These are phyloP conservation scores for Clathrospora elynae DNA, from an alignment of 2,329 filamentous ascomycete species.

Conservation along the genomic window DNA sequence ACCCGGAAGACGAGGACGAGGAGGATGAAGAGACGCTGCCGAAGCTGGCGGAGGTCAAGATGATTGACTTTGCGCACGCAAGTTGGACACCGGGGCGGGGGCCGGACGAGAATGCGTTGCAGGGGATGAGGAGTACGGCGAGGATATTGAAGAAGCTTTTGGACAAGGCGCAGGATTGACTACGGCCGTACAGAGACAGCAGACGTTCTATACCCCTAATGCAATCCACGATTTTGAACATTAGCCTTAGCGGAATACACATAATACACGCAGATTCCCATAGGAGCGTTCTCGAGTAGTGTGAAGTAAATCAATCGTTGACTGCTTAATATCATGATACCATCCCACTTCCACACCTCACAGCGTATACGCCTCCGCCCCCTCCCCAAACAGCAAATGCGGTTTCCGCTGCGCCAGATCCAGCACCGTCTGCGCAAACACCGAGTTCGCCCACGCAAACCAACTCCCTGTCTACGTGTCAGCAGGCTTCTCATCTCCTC, in stretches of 20 bases:
- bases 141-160: constrained; percentile 71
- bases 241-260: too few species aligned
- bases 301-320: too few species aligned
- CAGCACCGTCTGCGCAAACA: constrained; percentile 90
- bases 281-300: too few species aligned
- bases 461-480: constrained; percentile 65
- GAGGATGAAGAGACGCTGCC: constrained; percentile 57
- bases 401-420: constrained; percentile 89
- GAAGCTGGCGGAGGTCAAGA: constrained; percentile 76
- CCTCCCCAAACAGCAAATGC: constrained; percentile 77
- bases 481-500: not conserved
- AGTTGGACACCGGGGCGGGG: constrained; percentile 80
- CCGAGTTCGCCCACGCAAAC: constrained; percentile 98
- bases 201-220: constrained; percentile 4
- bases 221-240: too few species aligned
- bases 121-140: constrained; percentile 73
- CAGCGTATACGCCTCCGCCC: constrained; percentile 51
- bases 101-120: constrained; percentile 81
- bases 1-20: constrained; percentile 48
- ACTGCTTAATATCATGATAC: too few species aligned
- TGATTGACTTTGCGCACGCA: constrained; percentile 98
- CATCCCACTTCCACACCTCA: constrained; percentile 2
- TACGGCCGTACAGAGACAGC: not conserved
- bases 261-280: too few species aligned
- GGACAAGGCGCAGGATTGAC: constrained; percentile 35